Percentiles rank a stretch among this genome's conserved stretches.
Conservation (phyloP, 306 rosid species). For the Leucaena leucocephala region DNA sequence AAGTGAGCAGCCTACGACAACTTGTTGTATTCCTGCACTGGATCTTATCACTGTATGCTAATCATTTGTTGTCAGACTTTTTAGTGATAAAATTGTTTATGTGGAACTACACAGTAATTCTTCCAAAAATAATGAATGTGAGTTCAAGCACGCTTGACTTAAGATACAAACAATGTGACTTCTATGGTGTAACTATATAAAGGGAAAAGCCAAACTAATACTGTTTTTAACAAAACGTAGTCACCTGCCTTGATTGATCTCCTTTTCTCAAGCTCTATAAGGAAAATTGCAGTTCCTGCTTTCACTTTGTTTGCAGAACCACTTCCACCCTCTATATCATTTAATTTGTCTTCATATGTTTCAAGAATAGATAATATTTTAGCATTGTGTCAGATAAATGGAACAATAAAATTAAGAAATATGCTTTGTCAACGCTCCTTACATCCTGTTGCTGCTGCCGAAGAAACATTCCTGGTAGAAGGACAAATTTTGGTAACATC, state of each 20-base stretch:
- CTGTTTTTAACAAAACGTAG: constrained; percentile 22
- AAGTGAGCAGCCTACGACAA: no score
- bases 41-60: no score
- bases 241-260: constrained; percentile 77
- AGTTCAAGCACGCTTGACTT: not conserved
- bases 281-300: constrained; percentile 82
- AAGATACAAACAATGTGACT: not conserved
- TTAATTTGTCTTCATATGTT: constrained; percentile 39
- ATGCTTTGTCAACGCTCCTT: constrained; percentile 21
- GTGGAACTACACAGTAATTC: no score
- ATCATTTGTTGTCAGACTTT: no score
- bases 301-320: constrained; percentile 46
- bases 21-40: no score
- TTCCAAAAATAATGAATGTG: not conserved
- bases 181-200: not conserved
- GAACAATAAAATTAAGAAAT: not conserved
- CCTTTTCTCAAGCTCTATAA: constrained; percentile 70
- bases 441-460: constrained; percentile 50
- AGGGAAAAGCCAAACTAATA: not conserved
- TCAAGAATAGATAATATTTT: constrained; percentile 11
- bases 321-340: constrained; percentile 50
- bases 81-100: no score
- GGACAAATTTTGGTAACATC: constrained; percentile 25
- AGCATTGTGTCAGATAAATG: constrained; percentile 19
- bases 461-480: constrained; percentile 46